phyloP scores from a whole-genome alignment of 2,329 filamentous ascomycete species.

The Phaeoacremonium minimum region DNA sequence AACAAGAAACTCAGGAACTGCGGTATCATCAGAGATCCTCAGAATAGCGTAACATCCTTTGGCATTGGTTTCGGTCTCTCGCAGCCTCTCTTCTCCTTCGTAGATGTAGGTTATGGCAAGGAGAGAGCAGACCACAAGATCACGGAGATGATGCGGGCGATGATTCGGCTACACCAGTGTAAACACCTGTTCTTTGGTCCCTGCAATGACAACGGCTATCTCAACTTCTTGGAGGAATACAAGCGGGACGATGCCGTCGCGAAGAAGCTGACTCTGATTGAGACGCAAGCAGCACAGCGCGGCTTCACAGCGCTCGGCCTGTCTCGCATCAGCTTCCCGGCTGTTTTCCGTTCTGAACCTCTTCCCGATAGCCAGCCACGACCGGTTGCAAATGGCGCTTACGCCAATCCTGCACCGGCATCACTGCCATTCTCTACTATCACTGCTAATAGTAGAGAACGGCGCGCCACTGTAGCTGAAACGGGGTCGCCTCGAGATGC shows the following conservation, averaged over 20 bases:
- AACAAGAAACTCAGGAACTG: slow-evolving; percentile 19
- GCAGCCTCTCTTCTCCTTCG: slow-evolving; percentile 25
- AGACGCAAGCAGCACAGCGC: slow-evolving; percentile 22
- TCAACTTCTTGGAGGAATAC: slow-evolving; percentile 24
- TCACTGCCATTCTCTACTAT: too few species aligned
- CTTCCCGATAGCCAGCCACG: slow-evolving; percentile 10
- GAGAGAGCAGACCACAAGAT: slow-evolving; percentile 28
- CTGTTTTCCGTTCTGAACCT: slow-evolving; percentile 24
- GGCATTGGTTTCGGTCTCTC: slow-evolving; percentile 25
- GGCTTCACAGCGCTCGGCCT: slow-evolving; percentile 23
- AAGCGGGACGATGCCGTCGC: slow-evolving; percentile 17
- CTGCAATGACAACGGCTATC: slow-evolving; percentile 28
- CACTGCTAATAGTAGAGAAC: too few species aligned
- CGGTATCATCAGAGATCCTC: slow-evolving; percentile 19
- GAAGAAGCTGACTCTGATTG: slow-evolving; percentile 23
- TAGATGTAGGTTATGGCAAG: slow-evolving; percentile 27
- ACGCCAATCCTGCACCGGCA: too few species aligned
- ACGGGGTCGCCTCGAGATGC: too few species aligned
- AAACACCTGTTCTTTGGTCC: slow-evolving; percentile 25
- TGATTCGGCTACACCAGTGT: slow-evolving; percentile 25
- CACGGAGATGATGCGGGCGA: slow-evolving; percentile 25
- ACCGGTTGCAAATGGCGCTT: too few species aligned
- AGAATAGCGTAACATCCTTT: too few species aligned
- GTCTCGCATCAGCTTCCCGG: slow-evolving; percentile 17
- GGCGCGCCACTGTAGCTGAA: too few species aligned